phyloP scores from a whole-genome alignment of 2,329 filamentous ascomycete genomes.

The Ceratocystis lukuohia region DNA sequence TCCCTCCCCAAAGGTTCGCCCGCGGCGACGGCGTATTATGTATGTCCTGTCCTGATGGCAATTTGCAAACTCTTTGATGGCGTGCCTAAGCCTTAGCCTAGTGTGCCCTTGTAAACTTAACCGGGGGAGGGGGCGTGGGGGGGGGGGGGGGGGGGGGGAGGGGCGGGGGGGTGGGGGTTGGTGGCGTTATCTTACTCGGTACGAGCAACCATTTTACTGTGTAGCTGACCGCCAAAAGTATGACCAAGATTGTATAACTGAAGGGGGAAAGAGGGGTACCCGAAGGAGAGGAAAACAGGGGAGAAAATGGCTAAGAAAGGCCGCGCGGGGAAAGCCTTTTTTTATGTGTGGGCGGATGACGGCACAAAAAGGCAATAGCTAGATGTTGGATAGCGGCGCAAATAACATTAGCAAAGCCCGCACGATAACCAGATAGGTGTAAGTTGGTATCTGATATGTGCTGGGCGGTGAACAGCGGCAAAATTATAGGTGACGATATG shows the following conservation, averaged over 20 bases:
- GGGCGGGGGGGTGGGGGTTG: too few species aligned
- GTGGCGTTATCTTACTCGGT: constrained; percentile 33
- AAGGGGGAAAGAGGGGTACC: constrained; percentile 12
- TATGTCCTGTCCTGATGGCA: too few species aligned
- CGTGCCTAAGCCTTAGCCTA: too few species aligned
- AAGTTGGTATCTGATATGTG: constrained; percentile 4
- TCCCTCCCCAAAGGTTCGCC: too few species aligned
- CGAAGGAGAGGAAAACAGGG: neutral
- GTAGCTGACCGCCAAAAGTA: neutral
- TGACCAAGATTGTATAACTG: constrained; percentile 11
- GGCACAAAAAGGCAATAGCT: neutral
- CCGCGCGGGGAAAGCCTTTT: neutral
- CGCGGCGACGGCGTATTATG: too few species aligned
- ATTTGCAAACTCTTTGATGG: too few species aligned
- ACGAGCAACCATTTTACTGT: constrained; percentile 30
- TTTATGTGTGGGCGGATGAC: neutral
- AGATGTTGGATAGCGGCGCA: neutral
- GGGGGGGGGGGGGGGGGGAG: too few species aligned
- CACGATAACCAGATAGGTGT: constrained; percentile 3
- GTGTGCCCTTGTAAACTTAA: too few species aligned
- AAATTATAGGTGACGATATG: constrained; percentile 3
- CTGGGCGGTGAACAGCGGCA: constrained; percentile 5
- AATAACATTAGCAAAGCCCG: constrained; percentile 2
- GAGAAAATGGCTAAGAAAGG: neutral
- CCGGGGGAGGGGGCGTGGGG: too few species aligned